phyloP scores from a whole-genome alignment of 257 asterid genomes.

The Scutellaria minor region DNA sequence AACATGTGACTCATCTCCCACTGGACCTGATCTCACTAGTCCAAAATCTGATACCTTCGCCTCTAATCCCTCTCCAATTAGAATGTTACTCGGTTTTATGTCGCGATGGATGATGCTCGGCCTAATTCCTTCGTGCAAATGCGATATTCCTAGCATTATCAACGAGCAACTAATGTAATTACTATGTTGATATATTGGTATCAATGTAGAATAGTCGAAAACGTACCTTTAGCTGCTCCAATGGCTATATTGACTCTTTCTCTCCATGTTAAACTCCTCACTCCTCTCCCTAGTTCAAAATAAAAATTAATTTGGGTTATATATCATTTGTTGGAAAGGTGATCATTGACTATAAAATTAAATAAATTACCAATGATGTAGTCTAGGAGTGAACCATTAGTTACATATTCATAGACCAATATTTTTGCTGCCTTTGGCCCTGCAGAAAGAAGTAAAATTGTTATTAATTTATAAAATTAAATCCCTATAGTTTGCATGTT shows the following conservation, averaged over 20 bases:
- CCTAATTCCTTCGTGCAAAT: conserved; percentile 61
- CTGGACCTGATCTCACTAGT: conserved; percentile 66
- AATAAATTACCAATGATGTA: conserved; percentile 59
- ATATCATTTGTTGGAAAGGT: too few relatives aligned
- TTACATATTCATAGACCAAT: conserved; percentile 72
- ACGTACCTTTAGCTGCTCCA: conserved; percentile 79
- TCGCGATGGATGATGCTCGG: conserved; percentile 82
- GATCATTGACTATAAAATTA: background rate
- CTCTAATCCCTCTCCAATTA: conserved; percentile 67
- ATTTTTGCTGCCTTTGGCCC: conserved; percentile 61
- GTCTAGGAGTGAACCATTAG: conserved; percentile 77
- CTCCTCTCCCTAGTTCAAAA: conserved; percentile 54
- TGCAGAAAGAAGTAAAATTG: conserved; percentile 23
- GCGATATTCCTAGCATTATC: conserved; percentile 59
- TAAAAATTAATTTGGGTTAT: too few relatives aligned
- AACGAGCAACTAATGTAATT: too few relatives aligned
- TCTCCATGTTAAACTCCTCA: conserved; percentile 74
- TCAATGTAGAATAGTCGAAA: background rate
- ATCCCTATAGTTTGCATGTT: too few relatives aligned
- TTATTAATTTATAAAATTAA: too few relatives aligned
- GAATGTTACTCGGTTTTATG: conserved; percentile 75
- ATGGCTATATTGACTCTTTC: conserved; percentile 76
- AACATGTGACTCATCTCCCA: conserved; percentile 74
- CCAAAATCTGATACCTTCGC: conserved; percentile 84
- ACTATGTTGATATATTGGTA: too few relatives aligned